Conservation (phyloP, 2,329 filamentous ascomycete genomes). For the Coleophoma eucalyptorum region DNA sequence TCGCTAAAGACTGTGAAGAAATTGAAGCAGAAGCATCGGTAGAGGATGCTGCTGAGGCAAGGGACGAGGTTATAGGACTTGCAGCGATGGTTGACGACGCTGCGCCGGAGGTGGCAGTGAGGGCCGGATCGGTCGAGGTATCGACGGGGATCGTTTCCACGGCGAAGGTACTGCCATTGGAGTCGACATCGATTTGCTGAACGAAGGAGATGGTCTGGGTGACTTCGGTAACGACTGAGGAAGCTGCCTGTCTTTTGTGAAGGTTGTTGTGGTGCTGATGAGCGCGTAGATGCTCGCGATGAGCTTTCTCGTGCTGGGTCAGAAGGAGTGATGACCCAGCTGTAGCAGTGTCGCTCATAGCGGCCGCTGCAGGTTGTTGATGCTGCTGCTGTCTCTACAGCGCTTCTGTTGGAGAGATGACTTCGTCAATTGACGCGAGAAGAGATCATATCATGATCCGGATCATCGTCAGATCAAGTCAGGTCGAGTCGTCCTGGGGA, state of each 20-base stretch:
- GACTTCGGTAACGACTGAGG: conserved; percentile 19
- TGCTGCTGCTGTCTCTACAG: conserved; percentile 25
- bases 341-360: conserved; percentile 19
- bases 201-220: conserved; percentile 23
- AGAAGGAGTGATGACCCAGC: conserved; percentile 29
- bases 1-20: conserved; percentile 18
- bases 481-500: background rate
- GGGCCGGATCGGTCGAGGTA: conserved; percentile 4
- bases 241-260: conserved; percentile 9
- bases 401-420: conserved; percentile 7
- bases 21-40: background rate
- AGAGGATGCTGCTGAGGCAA: background rate
- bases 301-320: conserved; percentile 25
- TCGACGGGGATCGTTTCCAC: conserved; percentile 14
- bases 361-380: conserved; percentile 5
- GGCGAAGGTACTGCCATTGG: conserved; percentile 20
- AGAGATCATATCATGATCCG: background rate
- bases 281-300: conserved; percentile 21
- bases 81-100: background rate
- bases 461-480: background rate
- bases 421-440: background rate
- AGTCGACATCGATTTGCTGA: conserved; percentile 25
- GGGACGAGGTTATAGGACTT: background rate
- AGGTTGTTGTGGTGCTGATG: conserved; percentile 16
- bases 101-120: conserved; percentile 4